Evolutionary conservation across 2,329 filamentous ascomycete genomes (phyloP).

Genomic region (Zalaria sp.): DNA sequence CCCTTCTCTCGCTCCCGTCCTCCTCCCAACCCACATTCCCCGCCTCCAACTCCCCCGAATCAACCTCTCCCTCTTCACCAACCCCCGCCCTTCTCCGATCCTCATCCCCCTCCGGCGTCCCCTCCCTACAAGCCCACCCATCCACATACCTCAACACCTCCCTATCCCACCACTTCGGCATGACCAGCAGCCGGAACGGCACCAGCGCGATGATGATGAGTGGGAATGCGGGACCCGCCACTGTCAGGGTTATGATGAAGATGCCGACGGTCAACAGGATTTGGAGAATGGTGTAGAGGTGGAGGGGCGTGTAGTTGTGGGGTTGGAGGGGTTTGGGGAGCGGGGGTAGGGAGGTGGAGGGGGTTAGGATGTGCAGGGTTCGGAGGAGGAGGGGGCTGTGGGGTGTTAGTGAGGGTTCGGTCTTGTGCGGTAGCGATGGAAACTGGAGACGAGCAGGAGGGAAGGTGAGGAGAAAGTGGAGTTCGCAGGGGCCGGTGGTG

Average conservation of each 20-base stretch:
- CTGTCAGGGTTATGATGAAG: constrained; percentile 49
- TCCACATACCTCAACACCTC: constrained; percentile 42
- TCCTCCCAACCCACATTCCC: too few relatives aligned
- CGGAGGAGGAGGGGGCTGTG: constrained; percentile 41
- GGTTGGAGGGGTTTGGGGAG: constrained; percentile 9
- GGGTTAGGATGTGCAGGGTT: constrained; percentile 44
- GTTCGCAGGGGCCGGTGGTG: background rate
- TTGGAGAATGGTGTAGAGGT: constrained; percentile 45
- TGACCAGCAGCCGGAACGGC: constrained; percentile 44
- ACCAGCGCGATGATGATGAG: constrained; percentile 51
- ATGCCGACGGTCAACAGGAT: constrained; percentile 44
- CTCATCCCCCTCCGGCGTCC: constrained; percentile 20
- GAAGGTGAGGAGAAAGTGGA: background rate
- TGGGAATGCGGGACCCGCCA: constrained; percentile 49
- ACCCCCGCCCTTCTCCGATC: constrained; percentile 8
- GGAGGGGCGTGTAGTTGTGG: constrained; percentile 36
- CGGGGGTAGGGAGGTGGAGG: constrained; percentile 21
- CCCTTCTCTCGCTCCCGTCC: background rate
- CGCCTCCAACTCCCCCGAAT: too few relatives aligned
- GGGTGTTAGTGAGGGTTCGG: background rate
- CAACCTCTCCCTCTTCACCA: background rate
- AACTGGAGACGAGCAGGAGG: background rate
- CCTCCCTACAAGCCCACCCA: constrained; percentile 25
- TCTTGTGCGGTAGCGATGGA: background rate
- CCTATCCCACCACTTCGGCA: constrained; percentile 45